Base-by-base conservation (phyloP, 805 yeast species). In the Hanseniaspora lachancei region DNA sequence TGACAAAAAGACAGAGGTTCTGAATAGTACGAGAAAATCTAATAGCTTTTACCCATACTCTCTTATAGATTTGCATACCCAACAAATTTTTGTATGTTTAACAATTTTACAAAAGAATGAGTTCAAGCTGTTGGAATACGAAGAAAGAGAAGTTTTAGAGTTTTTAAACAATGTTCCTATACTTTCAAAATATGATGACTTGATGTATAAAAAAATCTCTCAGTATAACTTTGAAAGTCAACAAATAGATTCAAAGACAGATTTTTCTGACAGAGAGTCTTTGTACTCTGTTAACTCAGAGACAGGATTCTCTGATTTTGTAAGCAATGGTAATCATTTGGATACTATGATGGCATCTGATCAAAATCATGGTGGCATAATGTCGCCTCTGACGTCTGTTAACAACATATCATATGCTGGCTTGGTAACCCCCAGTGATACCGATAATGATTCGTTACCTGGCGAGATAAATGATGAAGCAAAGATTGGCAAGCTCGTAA, bases 131-230 rank as follows among this genome's bases (percentile, higher is more conserved):
- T 75, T 86, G 60, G 97, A 89, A 65, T 81, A 89, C 60, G 97
- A 89, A 63, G 95, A 87, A 65, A 81, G 86, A 60, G 97, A 89
- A 68, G 86, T 88, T 47, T 74, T 89, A 40, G 95, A 89, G 64
- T 80, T 81, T 60, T 73, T 89, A 59, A 79, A 79, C 58, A 77
- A 82, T 54, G 64, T 71, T 2, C 72, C 72, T 1, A 60, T 67
- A 56, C 55, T 67, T 5, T 66, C 70, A 1, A 65, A 66, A 46
- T 58, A 69, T 10, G 71, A 67, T 56, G 68, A 69, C 57, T 40
- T 57, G 23, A 63, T 64, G 62, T 67, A 61, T 48, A 63, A 62
- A 57, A 64, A 63, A 43, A 60, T 66, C 9, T 61, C 52, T 1
- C 20, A 20, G 12, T 53, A 38, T 21, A 21, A 13, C 13, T 29